A percentile compares a stretch with the other conserved stretches of the same genome.
Conservation (phyloP, 495 filamentous ascomycete species). For the Bacidia rubella region DNA sequence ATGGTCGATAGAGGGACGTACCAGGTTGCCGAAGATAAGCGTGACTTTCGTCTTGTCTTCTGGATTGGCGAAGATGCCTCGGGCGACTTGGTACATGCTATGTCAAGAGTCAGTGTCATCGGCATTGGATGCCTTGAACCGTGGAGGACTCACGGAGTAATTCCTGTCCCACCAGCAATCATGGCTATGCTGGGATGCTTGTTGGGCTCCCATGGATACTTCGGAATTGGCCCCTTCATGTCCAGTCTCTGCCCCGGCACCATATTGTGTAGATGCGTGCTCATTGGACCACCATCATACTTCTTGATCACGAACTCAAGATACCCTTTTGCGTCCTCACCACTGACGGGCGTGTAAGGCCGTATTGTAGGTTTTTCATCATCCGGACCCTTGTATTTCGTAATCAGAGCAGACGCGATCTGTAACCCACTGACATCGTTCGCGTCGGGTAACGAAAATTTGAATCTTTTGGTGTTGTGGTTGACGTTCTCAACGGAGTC, state of each 20-base stretch:
- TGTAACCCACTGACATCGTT: constrained; percentile 70
- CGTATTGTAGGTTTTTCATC: constrained; percentile 71
- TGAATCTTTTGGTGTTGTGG: constrained; percentile 51
- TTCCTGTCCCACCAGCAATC: constrained; percentile 89
- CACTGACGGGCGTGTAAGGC: constrained; percentile 84
- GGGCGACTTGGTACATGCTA: constrained; percentile 66
- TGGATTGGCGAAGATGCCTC: constrained; percentile 48
- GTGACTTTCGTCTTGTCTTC: constrained; percentile 48
- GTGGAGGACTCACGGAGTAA: constrained; percentile 46
- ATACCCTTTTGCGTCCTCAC: constrained; percentile 66
- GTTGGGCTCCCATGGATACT: constrained; percentile 83
- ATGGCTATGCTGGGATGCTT: constrained; percentile 91
- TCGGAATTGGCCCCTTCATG: constrained; percentile 89
- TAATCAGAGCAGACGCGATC: constrained; percentile 72
- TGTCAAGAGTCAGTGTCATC: background rate
- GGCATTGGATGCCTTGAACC: background rate
- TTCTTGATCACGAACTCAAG: constrained; percentile 84
- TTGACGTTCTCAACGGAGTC: constrained; percentile 49
- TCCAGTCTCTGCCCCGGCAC: constrained; percentile 62
- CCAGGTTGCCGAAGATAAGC: constrained; percentile 51
- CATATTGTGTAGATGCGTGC: constrained; percentile 73
- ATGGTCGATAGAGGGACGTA: background rate
- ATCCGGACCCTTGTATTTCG: constrained; percentile 68
- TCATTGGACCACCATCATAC: constrained; percentile 87
- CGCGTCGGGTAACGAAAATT: constrained; percentile 54